phyloP scores from a whole-genome alignment of 108 stramenopile species.

The Nitzschia putrida region DNA sequence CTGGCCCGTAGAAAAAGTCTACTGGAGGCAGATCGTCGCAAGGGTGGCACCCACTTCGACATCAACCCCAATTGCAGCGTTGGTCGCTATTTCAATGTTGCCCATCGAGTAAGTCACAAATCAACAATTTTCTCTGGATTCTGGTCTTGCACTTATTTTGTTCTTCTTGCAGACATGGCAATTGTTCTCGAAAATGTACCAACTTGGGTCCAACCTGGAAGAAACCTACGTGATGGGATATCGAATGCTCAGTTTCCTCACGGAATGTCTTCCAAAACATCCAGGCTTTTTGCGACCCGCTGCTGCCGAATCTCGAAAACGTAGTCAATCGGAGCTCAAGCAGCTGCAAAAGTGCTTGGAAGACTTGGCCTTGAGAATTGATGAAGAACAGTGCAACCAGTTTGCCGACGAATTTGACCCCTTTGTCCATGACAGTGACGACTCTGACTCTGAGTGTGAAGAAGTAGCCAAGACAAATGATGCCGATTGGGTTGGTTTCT shows the following conservation, averaged over 20 bases:
- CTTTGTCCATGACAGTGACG: slow-evolving; percentile 15
- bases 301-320: slow-evolving; percentile 10
- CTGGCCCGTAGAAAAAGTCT: slow-evolving; percentile 33
- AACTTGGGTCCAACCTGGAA: slow-evolving; percentile 33
- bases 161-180: slow-evolving; percentile 34
- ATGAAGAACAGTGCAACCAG: slow-evolving; percentile 48
- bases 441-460: slow-evolving; percentile 11
- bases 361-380: slow-evolving; percentile 47
- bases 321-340: slow-evolving; percentile 26
- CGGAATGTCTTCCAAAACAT: slow-evolving; percentile 50
- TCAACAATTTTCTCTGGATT: not conserved
- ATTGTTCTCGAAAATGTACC: slow-evolving; percentile 46
- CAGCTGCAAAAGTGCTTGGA: slow-evolving; percentile 41
- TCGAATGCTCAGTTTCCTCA: slow-evolving; percentile 48
- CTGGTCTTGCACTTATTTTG: not conserved
- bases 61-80: slow-evolving; percentile 41
- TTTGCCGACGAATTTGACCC: slow-evolving; percentile 47
- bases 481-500: slow-evolving; percentile 15
- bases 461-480: not conserved
- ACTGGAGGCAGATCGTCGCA: slow-evolving; percentile 40
- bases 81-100: slow-evolving; percentile 47
- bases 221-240: slow-evolving; percentile 57
- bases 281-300: slow-evolving; percentile 26
- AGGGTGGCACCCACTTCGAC: slow-evolving; percentile 48
- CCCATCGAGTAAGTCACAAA: slow-evolving; percentile 44